Base-by-base conservation (phyloP, 495 filamentous ascomycete genomes). In the Echria macrotheca region DNA sequence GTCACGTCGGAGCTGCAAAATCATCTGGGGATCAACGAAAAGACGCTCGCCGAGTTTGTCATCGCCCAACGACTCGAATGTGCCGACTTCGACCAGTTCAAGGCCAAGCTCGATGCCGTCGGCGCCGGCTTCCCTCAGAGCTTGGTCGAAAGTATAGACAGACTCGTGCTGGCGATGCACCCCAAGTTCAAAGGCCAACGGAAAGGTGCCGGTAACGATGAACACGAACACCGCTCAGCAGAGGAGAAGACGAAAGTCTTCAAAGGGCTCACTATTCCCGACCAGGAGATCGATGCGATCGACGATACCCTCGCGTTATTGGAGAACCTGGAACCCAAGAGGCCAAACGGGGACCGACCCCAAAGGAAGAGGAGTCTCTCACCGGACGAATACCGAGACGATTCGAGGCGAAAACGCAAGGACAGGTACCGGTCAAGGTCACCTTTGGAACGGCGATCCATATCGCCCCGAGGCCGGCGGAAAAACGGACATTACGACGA, bases 1-100 rank as follows among this genome's bases (percentile, higher is more conserved):
- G 88, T 98, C 56, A 95, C 89, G 28, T 89, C 84, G 24, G 93
- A 98, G 70, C 74, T 97, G 35, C 84, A 89, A 56, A 98, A 98
- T 68, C 87, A 98, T 69, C 69, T 98, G 45, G 89, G 91, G 25
- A 83, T 96, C 59, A 86, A 74, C 66, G 91, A 98, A 63, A 96
- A 95, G 70, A 95, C 89, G 1, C 74, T 97, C 14, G 90, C 93
- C 42, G 93, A 97, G 66, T 98, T 94, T 64, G 78, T 97, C 47
- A 96, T 98, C 56, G 87, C 83, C 52, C 87, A 94, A 56, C 88
- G 95, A 57, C 61, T 85, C 58, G 80, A 90, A 81, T 88, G 82
- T 70, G 69, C 67, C 14, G 76, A 74, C 2, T 70, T 87, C 38
- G 61, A 72, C 12, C 81, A 85, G 4, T 95, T 95, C 69, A 74